Conservation (phyloP, 495 filamentous ascomycete genomes). For the Tirmania nivea region DNA sequence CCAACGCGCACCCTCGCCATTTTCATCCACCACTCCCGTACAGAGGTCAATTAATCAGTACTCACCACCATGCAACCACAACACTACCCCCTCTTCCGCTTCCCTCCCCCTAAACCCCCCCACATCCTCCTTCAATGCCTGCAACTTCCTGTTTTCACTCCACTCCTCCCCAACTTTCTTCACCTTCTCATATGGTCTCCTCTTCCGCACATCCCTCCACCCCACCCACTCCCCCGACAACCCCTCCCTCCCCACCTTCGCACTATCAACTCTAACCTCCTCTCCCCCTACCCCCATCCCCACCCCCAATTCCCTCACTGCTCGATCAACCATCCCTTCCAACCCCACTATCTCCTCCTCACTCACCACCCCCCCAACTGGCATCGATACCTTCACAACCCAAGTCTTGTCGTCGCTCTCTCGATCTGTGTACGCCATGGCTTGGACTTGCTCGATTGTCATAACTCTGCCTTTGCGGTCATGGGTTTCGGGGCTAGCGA, state of each 20-base stretch:
- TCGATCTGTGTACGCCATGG: slow-evolving; percentile 35
- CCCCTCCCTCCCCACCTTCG: slow-evolving; percentile 26
- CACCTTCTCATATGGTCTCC: slow-evolving; percentile 19
- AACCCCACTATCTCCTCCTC: slow-evolving; percentile 30
- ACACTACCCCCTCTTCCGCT: slow-evolving; percentile 39
- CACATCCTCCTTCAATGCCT: slow-evolving; percentile 46
- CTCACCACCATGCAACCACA: slow-evolving; percentile 86
- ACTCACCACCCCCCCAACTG: slow-evolving; percentile 14
- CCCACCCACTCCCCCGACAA: slow-evolving; percentile 69
- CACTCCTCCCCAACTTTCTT: slow-evolving; percentile 34
- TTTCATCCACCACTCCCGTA: too few species aligned
- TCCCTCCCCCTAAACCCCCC: background rate
- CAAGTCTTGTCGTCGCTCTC: slow-evolving; percentile 61
- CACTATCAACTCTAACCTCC: slow-evolving; percentile 32
- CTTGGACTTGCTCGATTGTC: slow-evolving; percentile 41
- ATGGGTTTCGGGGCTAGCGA: slow-evolving; percentile 20
- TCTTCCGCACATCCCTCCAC: slow-evolving; percentile 34
- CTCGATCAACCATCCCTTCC: slow-evolving; percentile 35
- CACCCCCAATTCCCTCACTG: slow-evolving; percentile 26
- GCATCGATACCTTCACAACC: slow-evolving; percentile 45
- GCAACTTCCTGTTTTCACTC: slow-evolving; percentile 46
- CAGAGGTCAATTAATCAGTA: slow-evolving; percentile 10
- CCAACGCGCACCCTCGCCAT: too few species aligned
- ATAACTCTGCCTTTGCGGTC: slow-evolving; percentile 14
- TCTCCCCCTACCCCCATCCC: slow-evolving; percentile 7